Percentiles rank a stretch among this genome's conserved stretches.
These are phyloP conservation scores for Phalaenopsis equestris DNA, from an alignment of 106 monocot species.

Conservation along the genomic window DNA sequence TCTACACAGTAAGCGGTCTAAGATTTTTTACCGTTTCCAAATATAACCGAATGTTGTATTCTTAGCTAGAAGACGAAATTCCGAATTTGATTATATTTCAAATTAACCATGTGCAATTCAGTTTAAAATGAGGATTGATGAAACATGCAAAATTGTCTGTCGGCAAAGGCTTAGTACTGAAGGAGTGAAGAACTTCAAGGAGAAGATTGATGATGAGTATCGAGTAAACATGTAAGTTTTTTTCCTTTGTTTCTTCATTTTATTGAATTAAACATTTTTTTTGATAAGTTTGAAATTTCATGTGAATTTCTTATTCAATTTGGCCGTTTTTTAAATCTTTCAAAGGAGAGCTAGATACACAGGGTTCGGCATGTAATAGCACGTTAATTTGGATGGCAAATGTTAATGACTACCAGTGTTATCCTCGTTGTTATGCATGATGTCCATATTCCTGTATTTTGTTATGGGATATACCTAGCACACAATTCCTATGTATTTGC, in stretches of 20 bases:
- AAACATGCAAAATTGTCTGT: constrained; percentile 43
- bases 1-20: constrained; percentile 41
- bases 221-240: constrained; percentile 59
- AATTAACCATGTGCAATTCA: constrained; percentile 5
- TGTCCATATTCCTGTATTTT: too few species aligned
- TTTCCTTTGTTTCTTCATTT: not conserved
- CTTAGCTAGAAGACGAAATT: not conserved
- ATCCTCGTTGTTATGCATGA: too few species aligned
- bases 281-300: too few species aligned
- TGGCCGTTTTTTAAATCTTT: too few species aligned
- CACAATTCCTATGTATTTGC: too few species aligned
- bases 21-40: not conserved
- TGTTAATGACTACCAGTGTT: too few species aligned
- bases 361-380: too few species aligned
- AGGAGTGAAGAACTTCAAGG: constrained; percentile 49
- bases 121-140: constrained; percentile 58
- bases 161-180: constrained; percentile 27
- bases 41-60: not conserved
- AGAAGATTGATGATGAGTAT: constrained; percentile 80
- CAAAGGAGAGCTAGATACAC: too few species aligned
- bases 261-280: too few species aligned
- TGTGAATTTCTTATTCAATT: too few species aligned
- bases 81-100: not conserved
- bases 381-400: too few species aligned
- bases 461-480: too few species aligned